These are phyloP conservation scores for Candida verbasci DNA, from an alignment of 805 yeast species.

Conservation along the genomic window DNA sequence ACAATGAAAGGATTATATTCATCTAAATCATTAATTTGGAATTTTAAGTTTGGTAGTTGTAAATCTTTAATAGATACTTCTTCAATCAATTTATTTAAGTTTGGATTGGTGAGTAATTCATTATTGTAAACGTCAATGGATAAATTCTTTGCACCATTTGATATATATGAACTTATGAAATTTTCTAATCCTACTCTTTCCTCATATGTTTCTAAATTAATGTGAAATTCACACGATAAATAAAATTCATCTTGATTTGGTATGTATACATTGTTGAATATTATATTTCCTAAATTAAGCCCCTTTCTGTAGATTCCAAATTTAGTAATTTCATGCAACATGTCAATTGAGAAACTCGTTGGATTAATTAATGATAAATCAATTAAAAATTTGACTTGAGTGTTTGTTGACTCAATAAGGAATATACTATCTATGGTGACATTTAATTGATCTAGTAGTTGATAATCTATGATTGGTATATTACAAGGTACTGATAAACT, in stretches of 20 bases:
- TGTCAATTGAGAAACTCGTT: conserved; percentile 17
- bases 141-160: conserved; percentile 16
- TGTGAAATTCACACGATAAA: conserved; percentile 1
- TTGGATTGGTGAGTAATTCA: conserved; percentile 11
- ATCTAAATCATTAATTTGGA: conserved; percentile 6
- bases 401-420: conserved; percentile 22
- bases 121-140: conserved; percentile 23
- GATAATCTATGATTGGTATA: neutral
- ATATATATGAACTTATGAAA: conserved; percentile 18
- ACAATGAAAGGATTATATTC: conserved; percentile 37
- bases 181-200: conserved; percentile 11
- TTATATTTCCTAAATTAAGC: conserved; percentile 28
- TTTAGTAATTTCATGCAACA: conserved; percentile 21
- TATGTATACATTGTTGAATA: conserved; percentile 18
- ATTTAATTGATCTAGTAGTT: conserved; percentile 9
- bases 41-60: conserved; percentile 19
- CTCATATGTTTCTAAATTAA: conserved; percentile 4
- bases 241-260: conserved; percentile 13
- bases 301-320: conserved; percentile 24
- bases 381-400: conserved; percentile 20
- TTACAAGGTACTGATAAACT: neutral
- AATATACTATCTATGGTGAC: conserved; percentile 13
- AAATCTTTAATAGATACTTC: conserved; percentile 18
- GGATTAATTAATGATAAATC: conserved; percentile 33
- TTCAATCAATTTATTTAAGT: conserved; percentile 11